Evolutionary conservation across 2,329 filamentous ascomycete species (phyloP).

Genomic region (Aspergillus sp.): DNA sequence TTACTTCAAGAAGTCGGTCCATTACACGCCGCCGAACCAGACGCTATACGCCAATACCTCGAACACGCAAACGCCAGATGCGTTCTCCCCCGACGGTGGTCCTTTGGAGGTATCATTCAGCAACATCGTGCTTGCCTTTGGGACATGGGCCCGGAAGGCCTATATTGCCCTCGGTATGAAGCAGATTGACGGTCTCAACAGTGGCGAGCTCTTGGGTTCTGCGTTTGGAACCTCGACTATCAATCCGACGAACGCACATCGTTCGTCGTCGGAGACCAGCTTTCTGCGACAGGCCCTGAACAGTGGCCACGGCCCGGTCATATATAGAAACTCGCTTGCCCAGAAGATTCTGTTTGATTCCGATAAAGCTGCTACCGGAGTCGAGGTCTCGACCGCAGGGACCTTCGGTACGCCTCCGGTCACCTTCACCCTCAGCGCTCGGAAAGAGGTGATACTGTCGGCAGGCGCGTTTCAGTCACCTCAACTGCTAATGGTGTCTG

Average conservation of each 20-base stretch:
- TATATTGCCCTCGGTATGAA: conserved; percentile 27
- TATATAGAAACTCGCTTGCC: conserved; percentile 34
- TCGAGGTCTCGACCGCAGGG: conserved; percentile 14
- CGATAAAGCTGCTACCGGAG: conserved; percentile 25
- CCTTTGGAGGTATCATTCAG: conserved; percentile 34
- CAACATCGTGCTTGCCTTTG: conserved; percentile 26
- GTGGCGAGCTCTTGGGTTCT: conserved; percentile 22
- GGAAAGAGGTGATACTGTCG: conserved; percentile 17
- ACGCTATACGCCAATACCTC: conserved; percentile 23
- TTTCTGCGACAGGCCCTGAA: conserved; percentile 25
- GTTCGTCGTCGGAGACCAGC: conserved; percentile 17
- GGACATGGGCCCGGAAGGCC: conserved; percentile 26
- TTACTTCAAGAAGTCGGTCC: conserved; percentile 25
- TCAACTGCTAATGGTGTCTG: conserved; percentile 17
- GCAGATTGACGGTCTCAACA: conserved; percentile 27
- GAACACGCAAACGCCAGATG: conserved; percentile 19
- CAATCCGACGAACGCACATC: conserved; percentile 22
- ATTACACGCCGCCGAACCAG: conserved; percentile 26
- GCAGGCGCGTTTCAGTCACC: conserved; percentile 13
- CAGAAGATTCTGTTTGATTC: conserved; percentile 35
- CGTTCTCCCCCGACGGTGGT: conserved; percentile 20
- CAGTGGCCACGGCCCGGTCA: conserved; percentile 23
- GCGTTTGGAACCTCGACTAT: conserved; percentile 32
- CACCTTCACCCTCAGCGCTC: conserved; percentile 16
- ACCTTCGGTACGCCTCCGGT: conserved; percentile 14